Evolutionary conservation across 1,139 yeast genomes (phyloP).

Genomic region (Pichia sp.): DNA sequence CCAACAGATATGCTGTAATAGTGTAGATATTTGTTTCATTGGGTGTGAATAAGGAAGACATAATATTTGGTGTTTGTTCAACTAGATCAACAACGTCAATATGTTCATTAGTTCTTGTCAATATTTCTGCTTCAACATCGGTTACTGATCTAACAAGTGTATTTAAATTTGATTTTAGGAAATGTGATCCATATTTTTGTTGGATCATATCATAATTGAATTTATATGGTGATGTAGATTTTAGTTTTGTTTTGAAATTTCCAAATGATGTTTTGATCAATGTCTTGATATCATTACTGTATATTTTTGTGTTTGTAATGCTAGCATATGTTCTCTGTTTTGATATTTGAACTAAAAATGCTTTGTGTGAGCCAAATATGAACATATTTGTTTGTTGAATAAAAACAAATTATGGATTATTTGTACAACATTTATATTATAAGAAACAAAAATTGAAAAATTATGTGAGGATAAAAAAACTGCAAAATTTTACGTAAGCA

Average conservation of each 20-base stretch:
- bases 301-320: neutral
- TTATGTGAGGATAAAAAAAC: neutral
- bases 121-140: conserved; percentile 9
- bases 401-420: too few relatives aligned
- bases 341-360: neutral
- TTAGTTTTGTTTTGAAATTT: conserved; percentile 11
- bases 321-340: conserved; percentile 7
- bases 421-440: neutral
- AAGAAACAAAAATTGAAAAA: neutral
- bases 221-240: neutral
- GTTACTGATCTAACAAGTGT: conserved; percentile 4
- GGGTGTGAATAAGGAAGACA: conserved; percentile 6
- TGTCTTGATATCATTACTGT: conserved; percentile 9
- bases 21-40: neutral
- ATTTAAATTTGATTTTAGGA: conserved; percentile 9
- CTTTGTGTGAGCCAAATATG: neutral
- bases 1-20: conserved; percentile 5
- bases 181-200: conserved; percentile 7
- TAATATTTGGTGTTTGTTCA: conserved; percentile 1
- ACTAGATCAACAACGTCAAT: neutral
- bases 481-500: neutral
- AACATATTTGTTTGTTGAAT: neutral
- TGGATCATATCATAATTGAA: conserved; percentile 12
- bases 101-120: conserved; percentile 10
- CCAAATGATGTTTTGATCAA: conserved; percentile 12